Percentiles rank a stretch among this genome's conserved stretches.
Evolutionary conservation across 345 rosid species (phyloP).

Genomic region (Aegle marmelos): DNA sequence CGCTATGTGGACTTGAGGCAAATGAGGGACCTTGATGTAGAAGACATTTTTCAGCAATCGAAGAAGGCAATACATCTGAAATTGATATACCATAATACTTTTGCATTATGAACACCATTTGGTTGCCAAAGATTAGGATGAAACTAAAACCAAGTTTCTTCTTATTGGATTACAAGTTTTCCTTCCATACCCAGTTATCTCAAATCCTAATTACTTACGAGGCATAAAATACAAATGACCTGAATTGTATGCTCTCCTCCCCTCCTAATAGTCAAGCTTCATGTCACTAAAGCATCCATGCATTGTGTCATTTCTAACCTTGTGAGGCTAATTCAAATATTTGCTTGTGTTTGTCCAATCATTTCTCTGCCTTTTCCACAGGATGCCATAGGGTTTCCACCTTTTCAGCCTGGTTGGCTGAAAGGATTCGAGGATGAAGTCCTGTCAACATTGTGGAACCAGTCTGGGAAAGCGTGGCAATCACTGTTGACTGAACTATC

Average conservation of each 20-base stretch:
- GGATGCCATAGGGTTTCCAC: conserved; percentile 30
- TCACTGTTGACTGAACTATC: conserved; percentile 47
- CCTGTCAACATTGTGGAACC: conserved; percentile 48
- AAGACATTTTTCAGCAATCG: conserved; percentile 37
- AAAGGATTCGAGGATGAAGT: conserved; percentile 45
- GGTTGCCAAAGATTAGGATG: too few species aligned
- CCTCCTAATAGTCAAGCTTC: not conserved
- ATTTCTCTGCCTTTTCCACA: conserved; percentile 21
- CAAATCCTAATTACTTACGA: too few species aligned
- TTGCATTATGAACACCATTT: not conserved
- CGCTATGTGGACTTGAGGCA: conserved; percentile 64
- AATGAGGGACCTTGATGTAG: conserved; percentile 50
- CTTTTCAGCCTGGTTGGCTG: conserved; percentile 40
- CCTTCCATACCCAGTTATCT: too few species aligned
- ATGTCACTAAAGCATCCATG: not conserved
- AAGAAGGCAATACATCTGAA: conserved; percentile 47
- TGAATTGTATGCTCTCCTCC: too few species aligned
- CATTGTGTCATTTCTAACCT: not conserved
- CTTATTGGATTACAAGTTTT: too few species aligned
- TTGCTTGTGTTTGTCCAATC: not conserved
- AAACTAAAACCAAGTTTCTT: too few species aligned
- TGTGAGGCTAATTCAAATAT: not conserved
- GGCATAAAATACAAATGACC: too few species aligned
- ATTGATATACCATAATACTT: not conserved
- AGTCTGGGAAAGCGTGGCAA: conserved; percentile 67